These are phyloP conservation scores for Quercus engelmannii DNA, from an alignment of 306 rosid species.

Conservation along the genomic window DNA sequence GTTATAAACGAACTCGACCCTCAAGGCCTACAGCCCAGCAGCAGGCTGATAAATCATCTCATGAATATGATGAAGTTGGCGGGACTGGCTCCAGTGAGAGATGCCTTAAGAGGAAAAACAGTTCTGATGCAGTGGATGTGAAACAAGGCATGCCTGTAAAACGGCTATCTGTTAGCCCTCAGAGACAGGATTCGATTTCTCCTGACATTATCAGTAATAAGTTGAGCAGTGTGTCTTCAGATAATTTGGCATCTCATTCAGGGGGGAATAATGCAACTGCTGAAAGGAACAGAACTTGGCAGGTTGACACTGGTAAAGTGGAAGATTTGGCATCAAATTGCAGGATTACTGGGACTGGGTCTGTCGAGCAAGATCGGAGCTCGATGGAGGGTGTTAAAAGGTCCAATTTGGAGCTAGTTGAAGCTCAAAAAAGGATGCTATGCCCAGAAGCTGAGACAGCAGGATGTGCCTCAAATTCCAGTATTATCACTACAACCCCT, in stretches of 20 bases:
- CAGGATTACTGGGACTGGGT: slow-evolving; percentile 9
- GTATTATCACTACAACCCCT: slow-evolving; percentile 51
- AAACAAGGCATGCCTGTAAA: slow-evolving; percentile 23
- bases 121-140: slow-evolving; percentile 14
- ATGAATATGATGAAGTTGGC: slow-evolving; percentile 16
- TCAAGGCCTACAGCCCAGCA: slow-evolving; percentile 22
- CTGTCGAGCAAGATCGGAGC: slow-evolving; percentile 25
- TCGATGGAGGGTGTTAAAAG: slow-evolving; percentile 19
- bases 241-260: slow-evolving; percentile 1
- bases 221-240: slow-evolving; percentile 26
- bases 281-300: slow-evolving; percentile 8
- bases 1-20: slow-evolving; percentile 31
- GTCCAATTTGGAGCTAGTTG: slow-evolving; percentile 30
- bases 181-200: slow-evolving; percentile 27
- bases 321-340: slow-evolving; percentile 13
- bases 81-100: slow-evolving; percentile 21
- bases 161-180: slow-evolving; percentile 33
- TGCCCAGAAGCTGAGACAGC: slow-evolving; percentile 42
- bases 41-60: slow-evolving; percentile 19
- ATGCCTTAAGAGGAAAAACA: slow-evolving; percentile 40
- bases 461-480: slow-evolving; percentile 56
- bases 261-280: neutral
- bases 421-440: slow-evolving; percentile 27
- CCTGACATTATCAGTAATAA: slow-evolving; percentile 21
- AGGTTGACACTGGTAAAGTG: neutral